Conservation (phyloP, 805 yeast species). For the Myxozyma udenii region DNA sequence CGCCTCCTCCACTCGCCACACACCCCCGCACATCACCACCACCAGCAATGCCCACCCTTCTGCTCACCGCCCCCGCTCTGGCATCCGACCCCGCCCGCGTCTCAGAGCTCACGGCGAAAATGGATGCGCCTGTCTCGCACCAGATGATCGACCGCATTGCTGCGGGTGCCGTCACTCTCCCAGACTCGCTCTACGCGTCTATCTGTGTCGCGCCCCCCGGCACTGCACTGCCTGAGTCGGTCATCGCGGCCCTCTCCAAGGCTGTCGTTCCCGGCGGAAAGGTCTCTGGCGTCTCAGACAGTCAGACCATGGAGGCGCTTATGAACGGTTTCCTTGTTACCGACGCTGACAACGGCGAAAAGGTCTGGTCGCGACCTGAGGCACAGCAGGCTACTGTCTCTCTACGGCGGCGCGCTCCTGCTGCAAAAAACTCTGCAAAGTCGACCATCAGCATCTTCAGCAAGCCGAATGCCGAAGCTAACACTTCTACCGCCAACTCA, state of each 20-base stretch:
- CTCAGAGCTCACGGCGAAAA: slow-evolving; percentile 14
- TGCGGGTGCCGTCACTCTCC: slow-evolving; percentile 36
- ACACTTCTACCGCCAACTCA: background rate
- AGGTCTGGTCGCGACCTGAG: slow-evolving; percentile 57
- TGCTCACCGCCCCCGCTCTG: slow-evolving; percentile 28
- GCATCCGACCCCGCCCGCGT: slow-evolving; percentile 26
- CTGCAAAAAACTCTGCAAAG: slow-evolving; percentile 1
- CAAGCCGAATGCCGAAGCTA: slow-evolving; percentile 1
- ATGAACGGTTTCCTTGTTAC: slow-evolving; percentile 56
- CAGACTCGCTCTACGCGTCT: slow-evolving; percentile 31
- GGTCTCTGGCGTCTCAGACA: slow-evolving; percentile 35
- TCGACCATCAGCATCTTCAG: slow-evolving; percentile 9
- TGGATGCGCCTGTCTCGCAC: slow-evolving; percentile 25
- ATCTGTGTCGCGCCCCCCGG: slow-evolving; percentile 35
- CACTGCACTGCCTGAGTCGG: slow-evolving; percentile 26
- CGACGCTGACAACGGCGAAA: slow-evolving; percentile 38
- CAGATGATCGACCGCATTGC: slow-evolving; percentile 43
- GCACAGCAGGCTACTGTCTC: slow-evolving; percentile 33
- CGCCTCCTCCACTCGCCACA: background rate
- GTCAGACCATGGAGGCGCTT: slow-evolving; percentile 52
- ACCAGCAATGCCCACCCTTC: slow-evolving; percentile 19
- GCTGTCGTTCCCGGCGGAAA: slow-evolving; percentile 37
- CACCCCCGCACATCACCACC: background rate
- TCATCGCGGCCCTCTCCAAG: slow-evolving; percentile 34
- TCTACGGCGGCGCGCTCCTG: slow-evolving; percentile 13